Evolutionary conservation across 2,329 filamentous ascomycete species (phyloP), one percentile per base, ranked within the genome.

Genomic region (Proliferodiscus dingleyae): DNA sequence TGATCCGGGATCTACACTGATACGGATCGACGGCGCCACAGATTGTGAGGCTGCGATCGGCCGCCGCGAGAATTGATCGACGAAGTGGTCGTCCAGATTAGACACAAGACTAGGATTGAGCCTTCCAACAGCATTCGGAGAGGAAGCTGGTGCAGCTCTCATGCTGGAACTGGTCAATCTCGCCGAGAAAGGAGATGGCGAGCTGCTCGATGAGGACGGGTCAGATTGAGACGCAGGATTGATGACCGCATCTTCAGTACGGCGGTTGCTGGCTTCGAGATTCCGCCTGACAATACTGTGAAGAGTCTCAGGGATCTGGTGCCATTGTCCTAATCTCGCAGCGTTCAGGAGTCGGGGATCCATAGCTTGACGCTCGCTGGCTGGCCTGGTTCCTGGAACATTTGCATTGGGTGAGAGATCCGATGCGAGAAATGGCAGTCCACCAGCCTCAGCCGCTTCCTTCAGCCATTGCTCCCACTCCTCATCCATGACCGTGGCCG

Each of bases 401-500:
- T 61, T 59, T 23, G 61, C 58, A 51, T 57, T 53, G 9, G 61
- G 58, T 11, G 56, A 60, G 23, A 59, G 48, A n/a, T 42, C 63
- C 53, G 41, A 62, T 53, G 48, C 71, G 21, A 75, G 60, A 40
- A 71, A 68, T 15, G 72, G 68, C 29, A 81, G 65, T 45, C 76
- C 69, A 48, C 81, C 82, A 5, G 76, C 72, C 58, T 87, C 83
- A 39, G 83, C 76, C 34, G 78, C 81, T 57, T 82, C 80, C 65
- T 87, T 87, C 49, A 87, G 68, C 77, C 82, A 87, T 62, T 85
- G 81, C 63, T 87, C 83, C 81, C 81, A 87, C 56, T 83, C 81
- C 51, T 84, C 81, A 59, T 87, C 83, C 54, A 87, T 72, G 21
- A 78, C 73, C 37, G 75, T 72, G 13, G 74, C 72, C 23, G 66